phyloP scores from a whole-genome alignment of 176 grass and related monocot species.

The Phoenix roebelenii region DNA sequence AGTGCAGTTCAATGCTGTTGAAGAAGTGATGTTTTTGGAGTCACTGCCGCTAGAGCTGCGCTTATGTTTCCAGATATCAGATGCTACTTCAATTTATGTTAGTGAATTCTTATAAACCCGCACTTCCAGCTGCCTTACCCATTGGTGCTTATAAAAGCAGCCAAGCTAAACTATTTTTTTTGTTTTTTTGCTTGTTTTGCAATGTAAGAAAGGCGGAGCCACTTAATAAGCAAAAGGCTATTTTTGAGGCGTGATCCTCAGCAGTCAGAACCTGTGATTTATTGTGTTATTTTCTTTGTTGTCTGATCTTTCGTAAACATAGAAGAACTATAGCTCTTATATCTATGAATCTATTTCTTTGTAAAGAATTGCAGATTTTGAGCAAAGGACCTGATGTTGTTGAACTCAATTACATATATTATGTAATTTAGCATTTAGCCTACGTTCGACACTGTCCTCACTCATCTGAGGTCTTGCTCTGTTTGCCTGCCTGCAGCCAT shows the following conservation, averaged over 20 bases:
- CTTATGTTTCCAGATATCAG: conserved; percentile 9
- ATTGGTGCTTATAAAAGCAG: conserved; percentile 35
- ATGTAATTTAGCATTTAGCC: too few species aligned
- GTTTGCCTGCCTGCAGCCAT: too few species aligned
- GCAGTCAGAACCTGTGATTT: not conserved
- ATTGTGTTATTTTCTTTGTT: not conserved
- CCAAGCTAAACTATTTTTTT: conserved; percentile 31
- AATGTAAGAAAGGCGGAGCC: conserved; percentile 34
- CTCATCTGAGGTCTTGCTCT: too few species aligned
- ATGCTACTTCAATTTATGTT: conserved; percentile 6
- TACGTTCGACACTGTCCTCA: too few species aligned
- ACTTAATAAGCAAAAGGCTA: conserved; percentile 26
- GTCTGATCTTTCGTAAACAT: too few species aligned
- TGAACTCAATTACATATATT: too few species aligned
- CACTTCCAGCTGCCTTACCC: conserved; percentile 33
- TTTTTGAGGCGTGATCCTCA: not conserved
- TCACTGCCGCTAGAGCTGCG: conserved; percentile 1
- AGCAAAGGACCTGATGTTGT: too few species aligned
- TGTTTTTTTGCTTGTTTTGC: conserved; percentile 11
- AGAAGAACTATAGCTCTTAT: too few species aligned
- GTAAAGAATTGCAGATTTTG: too few species aligned
- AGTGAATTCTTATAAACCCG: conserved; percentile 10
- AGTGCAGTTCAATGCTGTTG: conserved; percentile 69
- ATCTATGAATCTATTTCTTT: too few species aligned
- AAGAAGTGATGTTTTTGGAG: conserved; percentile 49